Evolutionary conservation across 2,329 filamentous ascomycete genomes (phyloP).

Genomic region (Monosporascus sp.): DNA sequence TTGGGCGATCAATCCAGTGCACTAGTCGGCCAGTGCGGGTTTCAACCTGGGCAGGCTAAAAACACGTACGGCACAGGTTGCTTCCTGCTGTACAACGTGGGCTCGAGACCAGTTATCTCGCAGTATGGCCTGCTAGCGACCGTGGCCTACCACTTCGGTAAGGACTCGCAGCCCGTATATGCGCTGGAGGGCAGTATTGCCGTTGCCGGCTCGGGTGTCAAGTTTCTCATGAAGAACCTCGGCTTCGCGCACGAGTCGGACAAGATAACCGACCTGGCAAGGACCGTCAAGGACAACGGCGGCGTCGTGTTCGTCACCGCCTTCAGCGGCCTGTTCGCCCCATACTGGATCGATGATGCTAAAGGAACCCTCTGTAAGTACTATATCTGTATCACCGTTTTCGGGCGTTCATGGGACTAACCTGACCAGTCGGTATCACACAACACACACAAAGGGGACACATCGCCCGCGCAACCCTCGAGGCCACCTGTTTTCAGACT

Average conservation of each 20-base stretch:
- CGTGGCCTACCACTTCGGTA: conserved; percentile 75
- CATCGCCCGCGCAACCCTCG: conserved; percentile 81
- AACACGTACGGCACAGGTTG: conserved; percentile 90
- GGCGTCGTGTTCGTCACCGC: conserved; percentile 85
- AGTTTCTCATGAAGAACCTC: conserved; percentile 63
- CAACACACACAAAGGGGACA: conserved; percentile 81
- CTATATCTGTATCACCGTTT: neutral
- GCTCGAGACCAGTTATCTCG: conserved; percentile 78
- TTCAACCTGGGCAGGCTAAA: conserved; percentile 76
- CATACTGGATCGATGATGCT: conserved; percentile 92
- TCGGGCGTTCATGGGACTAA: conserved; percentile 10
- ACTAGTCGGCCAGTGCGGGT: conserved; percentile 79
- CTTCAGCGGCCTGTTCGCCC: conserved; percentile 85
- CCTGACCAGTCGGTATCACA: conserved; percentile 63
- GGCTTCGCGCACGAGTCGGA: conserved; percentile 49
- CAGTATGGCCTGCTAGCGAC: conserved; percentile 79
- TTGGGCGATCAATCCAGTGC: conserved; percentile 84
- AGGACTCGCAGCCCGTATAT: conserved; percentile 58
- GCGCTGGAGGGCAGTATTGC: conserved; percentile 81
- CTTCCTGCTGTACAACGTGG: conserved; percentile 86
- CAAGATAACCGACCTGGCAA: conserved; percentile 45
- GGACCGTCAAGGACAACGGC: conserved; percentile 63
- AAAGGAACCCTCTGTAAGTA: conserved; percentile 74
- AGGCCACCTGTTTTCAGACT: conserved; percentile 89
- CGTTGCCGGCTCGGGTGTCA: conserved; percentile 74